Evolutionary conservation across 495 filamentous ascomycete species (phyloP), one percentile per base, ranked within the genome.

Genomic region (Apiosordaria backusii): DNA sequence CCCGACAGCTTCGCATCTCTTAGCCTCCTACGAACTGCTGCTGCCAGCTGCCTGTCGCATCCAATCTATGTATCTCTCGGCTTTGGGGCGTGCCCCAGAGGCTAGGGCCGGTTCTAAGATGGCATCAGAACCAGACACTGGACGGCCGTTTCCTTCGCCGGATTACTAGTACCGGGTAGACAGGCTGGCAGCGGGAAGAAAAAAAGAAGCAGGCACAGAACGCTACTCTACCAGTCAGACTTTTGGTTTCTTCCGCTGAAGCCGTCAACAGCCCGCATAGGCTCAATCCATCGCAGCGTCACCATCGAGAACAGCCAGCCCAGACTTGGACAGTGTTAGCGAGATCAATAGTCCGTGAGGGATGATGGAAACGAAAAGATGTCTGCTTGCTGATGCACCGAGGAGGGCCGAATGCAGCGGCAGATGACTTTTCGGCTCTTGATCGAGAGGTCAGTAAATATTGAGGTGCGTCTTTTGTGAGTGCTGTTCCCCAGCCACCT

Each of bases 11-110:
- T 57, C 25, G 45, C 50, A 52, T 71, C 64, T 58, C 71, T 71
- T 70, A 67, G 65, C 68, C 63, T 26, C 21, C 63, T 54, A 62
- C 64, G 62, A 66, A 65, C 60, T 68, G 66, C 60, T 63, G 63
- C 40, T 29, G 60, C 66, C 61, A 59, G 54, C 29, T 25, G 66
- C 35, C 54, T 57, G 50, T 63, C 61, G 16, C 61, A 45, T 61
- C 53, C 70, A 71, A 71, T 71, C 55, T 71, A 45, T 45, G 35
- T 45, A 71, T 71, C 61, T 26, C 57, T 35, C 67, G 66, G 50
- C 50, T 62, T 45, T 50, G 24, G 57, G 24, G 29, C 26, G 55
- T 61, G 57, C 54, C 60, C 24, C 35, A 24, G 67, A 53, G 55
- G 25, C 25, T 4, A 26, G 23, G 50, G 19, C 57, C 60, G 57